These are phyloP conservation scores for Mycena filopes DNA, from an alignment of 768 basidiomycete genomes.

Conservation along the genomic window DNA sequence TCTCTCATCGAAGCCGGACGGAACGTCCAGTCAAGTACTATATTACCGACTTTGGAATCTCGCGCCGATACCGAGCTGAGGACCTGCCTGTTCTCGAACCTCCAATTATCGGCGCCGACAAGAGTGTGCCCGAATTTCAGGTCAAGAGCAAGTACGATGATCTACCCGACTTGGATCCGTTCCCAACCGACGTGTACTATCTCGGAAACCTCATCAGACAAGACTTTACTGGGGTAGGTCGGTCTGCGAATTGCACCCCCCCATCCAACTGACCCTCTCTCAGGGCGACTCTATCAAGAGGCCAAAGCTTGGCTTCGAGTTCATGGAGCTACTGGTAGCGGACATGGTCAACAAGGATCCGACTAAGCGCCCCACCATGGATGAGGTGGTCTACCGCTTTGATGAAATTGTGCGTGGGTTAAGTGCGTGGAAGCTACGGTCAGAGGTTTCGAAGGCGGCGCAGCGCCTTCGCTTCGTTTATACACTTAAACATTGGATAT, in stretches of 20 bases:
- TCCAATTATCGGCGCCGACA: slow-evolving; percentile 54
- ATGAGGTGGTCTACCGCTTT: slow-evolving; percentile 46
- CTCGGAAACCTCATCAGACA: slow-evolving; percentile 44
- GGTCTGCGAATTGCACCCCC: no score
- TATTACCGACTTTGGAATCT: slow-evolving; percentile 52
- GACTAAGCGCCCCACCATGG: slow-evolving; percentile 46
- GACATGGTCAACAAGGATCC: slow-evolving; percentile 52
- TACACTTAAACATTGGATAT: no score
- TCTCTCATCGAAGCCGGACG: slow-evolving; percentile 39
- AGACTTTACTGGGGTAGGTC: slow-evolving; percentile 39
- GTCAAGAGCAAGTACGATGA: no score
- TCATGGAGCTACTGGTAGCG: slow-evolving; percentile 43
- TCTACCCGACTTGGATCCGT: slow-evolving; percentile 50
- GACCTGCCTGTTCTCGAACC: slow-evolving; percentile 39
- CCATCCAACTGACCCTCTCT: no score
- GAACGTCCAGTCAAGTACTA: slow-evolving; percentile 46
- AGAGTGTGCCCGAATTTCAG: slow-evolving; percentile 50
- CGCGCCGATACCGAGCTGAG: slow-evolving; percentile 40
- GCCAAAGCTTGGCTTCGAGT: slow-evolving; percentile 28
- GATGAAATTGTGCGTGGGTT: not conserved
- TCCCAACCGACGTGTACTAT: slow-evolving; percentile 56
- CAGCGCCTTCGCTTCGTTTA: no score
- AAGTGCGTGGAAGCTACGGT: not conserved
- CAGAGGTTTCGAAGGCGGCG: no score
- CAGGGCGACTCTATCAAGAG: not conserved